phyloP scores from a whole-genome alignment of 129 eudicot species.

The Ambrosia trifida region DNA sequence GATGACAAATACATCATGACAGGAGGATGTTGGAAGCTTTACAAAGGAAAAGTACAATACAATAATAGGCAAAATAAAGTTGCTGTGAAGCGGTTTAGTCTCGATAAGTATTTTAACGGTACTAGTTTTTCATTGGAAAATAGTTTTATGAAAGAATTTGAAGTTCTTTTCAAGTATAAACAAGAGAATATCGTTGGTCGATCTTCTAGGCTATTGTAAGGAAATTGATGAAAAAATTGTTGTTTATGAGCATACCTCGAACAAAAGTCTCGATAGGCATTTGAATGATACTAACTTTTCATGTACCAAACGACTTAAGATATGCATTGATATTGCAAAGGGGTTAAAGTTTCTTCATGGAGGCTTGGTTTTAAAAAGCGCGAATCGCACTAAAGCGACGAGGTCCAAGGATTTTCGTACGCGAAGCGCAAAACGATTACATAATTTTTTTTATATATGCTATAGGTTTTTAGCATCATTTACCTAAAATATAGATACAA shows the following conservation, averaged over 20 bases:
- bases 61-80: background rate
- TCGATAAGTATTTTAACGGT: too few species aligned
- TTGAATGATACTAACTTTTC: background rate
- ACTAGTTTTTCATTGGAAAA: too few species aligned
- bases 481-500: too few species aligned
- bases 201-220: conserved; percentile 13
- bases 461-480: too few species aligned
- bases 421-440: too few species aligned
- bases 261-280: background rate
- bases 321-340: conserved; percentile 15
- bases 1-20: background rate
- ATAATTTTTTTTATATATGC: too few species aligned
- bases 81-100: background rate
- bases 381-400: too few species aligned
- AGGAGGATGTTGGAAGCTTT: background rate
- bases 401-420: too few species aligned
- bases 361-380: too few species aligned
- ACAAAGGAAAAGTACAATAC: background rate
- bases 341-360: conserved; percentile 14
- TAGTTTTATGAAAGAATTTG: background rate
- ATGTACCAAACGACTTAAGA: conserved; percentile 15
- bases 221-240: background rate
- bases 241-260: background rate
- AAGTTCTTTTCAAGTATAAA: conserved; percentile 1
- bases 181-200: conserved; percentile 16